Evolutionary conservation across 2,329 filamentous ascomycete species (phyloP), one percentile per base, ranked within the genome.

Genomic region (Rutstroemia sydowiana): DNA sequence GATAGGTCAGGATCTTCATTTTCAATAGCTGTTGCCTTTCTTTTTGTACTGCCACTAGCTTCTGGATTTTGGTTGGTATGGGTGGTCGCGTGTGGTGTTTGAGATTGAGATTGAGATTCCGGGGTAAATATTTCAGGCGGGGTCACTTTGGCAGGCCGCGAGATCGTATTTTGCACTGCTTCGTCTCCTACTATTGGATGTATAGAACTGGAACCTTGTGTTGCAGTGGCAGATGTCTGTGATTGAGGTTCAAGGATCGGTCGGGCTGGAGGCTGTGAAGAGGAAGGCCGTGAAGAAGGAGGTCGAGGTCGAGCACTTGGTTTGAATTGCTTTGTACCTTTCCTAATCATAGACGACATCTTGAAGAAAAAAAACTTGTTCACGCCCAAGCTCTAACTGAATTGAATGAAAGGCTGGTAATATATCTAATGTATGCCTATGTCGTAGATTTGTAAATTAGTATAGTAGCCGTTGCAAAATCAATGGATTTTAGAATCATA

Each of bases 281-380:
- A 64, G 52, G 65, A 62, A 53, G 71, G 66, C 51, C 71, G 69
- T 57, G 73, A 72, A 55, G 75, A 71, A 53, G 76, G 74, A 63
- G 57, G 59, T 52, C 82, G 78, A 58, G 75, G 66, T 30, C 78
- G 79, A 58, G 79, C 78, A 71, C 86, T 88, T 41, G 85, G 85
- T 66, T 86, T 58, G 71, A 89, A 88, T 2, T 48, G 48, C 45
- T 62, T 64, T 21, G 20, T 46, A 26, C 50, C 50, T 42, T 52
- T 52, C 13, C 45, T 52, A 8, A 52, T 20, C 50, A 52, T 52
- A 20, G 50, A 52, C 48, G 44, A 48, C 50, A 52, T 52, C 46
- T 48, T 48, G 51, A 39, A 26, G 4, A 26, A 26, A 37, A 26
- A 26, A 37, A 26, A 23, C 16, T 50, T 40, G 39, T 44, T n/a